phyloP scores from a whole-genome alignment of 495 filamentous ascomycete genomes.

The Cercophora samala region DNA sequence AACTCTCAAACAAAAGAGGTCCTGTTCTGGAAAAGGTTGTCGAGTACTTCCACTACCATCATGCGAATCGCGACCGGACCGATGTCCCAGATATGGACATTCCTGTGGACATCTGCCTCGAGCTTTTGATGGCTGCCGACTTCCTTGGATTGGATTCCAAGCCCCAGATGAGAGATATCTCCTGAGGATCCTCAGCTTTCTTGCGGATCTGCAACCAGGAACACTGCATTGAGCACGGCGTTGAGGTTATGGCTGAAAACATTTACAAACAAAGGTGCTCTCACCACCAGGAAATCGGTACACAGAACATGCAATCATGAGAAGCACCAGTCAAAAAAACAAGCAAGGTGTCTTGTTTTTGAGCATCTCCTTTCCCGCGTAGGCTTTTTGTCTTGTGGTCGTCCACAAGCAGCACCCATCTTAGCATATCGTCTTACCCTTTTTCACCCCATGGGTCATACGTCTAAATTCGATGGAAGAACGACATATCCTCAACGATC shows the following conservation, averaged over 20 bases:
- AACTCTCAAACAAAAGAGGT: constrained; percentile 52
- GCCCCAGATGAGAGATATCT: not conserved
- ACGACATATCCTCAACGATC: constrained; percentile 46
- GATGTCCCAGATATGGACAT: constrained; percentile 91
- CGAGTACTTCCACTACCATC: constrained; percentile 87
- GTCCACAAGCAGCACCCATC: constrained; percentile 36
- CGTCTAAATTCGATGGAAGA: constrained; percentile 82
- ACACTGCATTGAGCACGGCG: not conserved
- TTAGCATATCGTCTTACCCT: constrained; percentile 69
- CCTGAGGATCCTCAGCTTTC: not conserved
- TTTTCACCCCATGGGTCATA: constrained; percentile 58
- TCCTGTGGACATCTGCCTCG: constrained; percentile 82
- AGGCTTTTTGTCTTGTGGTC: not conserved
- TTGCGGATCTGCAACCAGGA: not conserved
- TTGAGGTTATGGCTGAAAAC: not conserved
- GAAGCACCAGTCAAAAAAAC: not conserved
- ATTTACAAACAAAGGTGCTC: not conserved
- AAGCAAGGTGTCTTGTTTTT: not conserved
- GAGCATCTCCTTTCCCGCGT: not conserved
- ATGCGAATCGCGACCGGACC: constrained; percentile 69
- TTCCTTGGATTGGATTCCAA: constrained; percentile 55
- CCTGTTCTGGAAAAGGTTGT: constrained; percentile 83
- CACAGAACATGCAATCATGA: not conserved
- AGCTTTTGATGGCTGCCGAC: constrained; percentile 88
- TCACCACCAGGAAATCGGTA: not conserved